phyloP scores from a whole-genome alignment of 192 early-diverging fungal species.

The Coemansia sp. region DNA sequence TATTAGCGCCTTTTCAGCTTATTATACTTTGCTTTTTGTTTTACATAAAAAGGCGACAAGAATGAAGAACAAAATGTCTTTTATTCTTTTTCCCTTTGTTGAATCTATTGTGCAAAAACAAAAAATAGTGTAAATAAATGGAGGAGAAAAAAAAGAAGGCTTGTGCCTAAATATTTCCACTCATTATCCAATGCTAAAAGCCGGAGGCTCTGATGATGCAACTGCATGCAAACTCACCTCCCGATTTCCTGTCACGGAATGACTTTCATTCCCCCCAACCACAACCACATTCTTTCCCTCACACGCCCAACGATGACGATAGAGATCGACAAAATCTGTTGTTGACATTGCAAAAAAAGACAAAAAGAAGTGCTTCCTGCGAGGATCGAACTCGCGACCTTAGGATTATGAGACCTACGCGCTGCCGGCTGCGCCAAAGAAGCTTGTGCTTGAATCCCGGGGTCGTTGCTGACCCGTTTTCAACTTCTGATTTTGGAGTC shows the following conservation, averaged over 20 bases:
- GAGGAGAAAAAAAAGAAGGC: background rate
- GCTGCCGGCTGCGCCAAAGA: constrained; percentile 32
- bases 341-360: constrained; percentile 1
- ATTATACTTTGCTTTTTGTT: too few relatives aligned
- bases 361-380: constrained; percentile 16
- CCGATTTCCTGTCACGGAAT: background rate
- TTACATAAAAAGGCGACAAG: too few relatives aligned
- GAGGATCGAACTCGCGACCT: constrained; percentile 41
- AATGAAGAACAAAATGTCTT: background rate
- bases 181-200: background rate
- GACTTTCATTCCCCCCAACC: background rate
- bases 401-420: constrained; percentile 42
- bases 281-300: background rate
- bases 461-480: too few relatives aligned
- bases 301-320: too few relatives aligned
- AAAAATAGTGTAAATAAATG: too few relatives aligned
- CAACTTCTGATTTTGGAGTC: too few relatives aligned
- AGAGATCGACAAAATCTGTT: too few relatives aligned
- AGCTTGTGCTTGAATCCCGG: background rate
- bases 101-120: too few relatives aligned
- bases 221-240: constrained; percentile 7
- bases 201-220: background rate
- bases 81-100: background rate
- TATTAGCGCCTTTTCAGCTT: too few relatives aligned
- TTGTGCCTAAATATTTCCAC: background rate